Percentiles rank a stretch among this genome's conserved stretches.
phyloP scores from a whole-genome alignment of 139 green algal genomes.

The Tetratostichococcus sp. region DNA sequence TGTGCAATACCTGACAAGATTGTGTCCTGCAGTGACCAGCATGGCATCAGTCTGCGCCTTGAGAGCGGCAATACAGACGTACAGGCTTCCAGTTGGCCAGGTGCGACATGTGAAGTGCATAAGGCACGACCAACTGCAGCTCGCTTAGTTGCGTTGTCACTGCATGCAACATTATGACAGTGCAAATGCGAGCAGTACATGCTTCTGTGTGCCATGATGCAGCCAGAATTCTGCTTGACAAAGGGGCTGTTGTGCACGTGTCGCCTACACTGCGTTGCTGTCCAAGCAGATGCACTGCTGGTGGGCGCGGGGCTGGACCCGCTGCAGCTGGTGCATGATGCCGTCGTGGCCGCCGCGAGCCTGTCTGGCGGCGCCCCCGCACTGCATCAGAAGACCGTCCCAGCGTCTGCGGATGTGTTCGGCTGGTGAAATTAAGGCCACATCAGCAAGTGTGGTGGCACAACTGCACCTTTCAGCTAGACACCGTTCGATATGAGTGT shows the following conservation, averaged over 20 bases:
- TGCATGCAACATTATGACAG: too few relatives aligned
- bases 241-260: too few relatives aligned
- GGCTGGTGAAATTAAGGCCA: too few relatives aligned
- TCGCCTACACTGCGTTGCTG: neutral
- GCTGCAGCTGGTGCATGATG: conserved; percentile 53
- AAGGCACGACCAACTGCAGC: too few relatives aligned
- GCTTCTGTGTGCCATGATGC: too few relatives aligned
- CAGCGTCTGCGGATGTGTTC: conserved; percentile 83
- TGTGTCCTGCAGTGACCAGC: conserved; percentile 7
- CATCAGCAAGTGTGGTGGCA: too few relatives aligned
- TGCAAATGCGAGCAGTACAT: too few relatives aligned
- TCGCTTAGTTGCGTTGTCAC: too few relatives aligned
- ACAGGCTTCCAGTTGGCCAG: conserved; percentile 20
- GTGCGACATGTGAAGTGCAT: neutral
- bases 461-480: too few relatives aligned
- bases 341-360: conserved; percentile 56
- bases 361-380: conserved; percentile 58
- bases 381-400: conserved; percentile 61
- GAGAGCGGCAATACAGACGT: conserved; percentile 62
- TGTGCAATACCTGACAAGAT: neutral
- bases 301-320: conserved; percentile 45
- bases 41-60: conserved; percentile 51
- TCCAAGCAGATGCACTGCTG: conserved; percentile 18
- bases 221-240: too few relatives aligned
- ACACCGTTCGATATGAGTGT: too few relatives aligned